Evolutionary conservation across 192 early-diverging fungal species (phyloP), one percentile per base, ranked within the genome.

Genomic region (Spinellus fusiger): DNA sequence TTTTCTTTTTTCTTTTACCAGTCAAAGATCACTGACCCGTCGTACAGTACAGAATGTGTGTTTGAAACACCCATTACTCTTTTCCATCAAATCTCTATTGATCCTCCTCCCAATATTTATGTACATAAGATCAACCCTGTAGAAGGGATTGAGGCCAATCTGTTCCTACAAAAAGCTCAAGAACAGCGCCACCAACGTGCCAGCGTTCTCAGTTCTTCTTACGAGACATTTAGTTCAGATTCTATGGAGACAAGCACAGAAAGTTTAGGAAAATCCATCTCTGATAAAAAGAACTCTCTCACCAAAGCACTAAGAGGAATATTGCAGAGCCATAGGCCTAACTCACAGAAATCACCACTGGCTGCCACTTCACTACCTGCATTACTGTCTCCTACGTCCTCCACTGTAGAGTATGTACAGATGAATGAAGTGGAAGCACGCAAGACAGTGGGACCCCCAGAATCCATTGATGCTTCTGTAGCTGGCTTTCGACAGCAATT

Each of bases 91-190:
- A 59, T 66, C 8, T 49, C 64, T 15, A 53, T 59, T 27, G 49
- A 56, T 23, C 64, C 55, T n/a, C 64, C 55, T 3, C 64, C 64
- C 29, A 35, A 44, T 44, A 44, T 44, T 12, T 44, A 44, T 44
- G 40, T n/a, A 18, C 40, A 44, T 12, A 44, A 44, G 10, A 5
- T 10, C 13, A 12, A 44, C 18, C 15, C 13, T 44, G 18, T 44
- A 3, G 15, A 44, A 18, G 18, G 40, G 3, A 18, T 44, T 3
- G 15, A 44, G 18, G 40, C 40, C 13, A 44, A 44, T 44, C 13
- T 44, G 4, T 44, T 44, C 18, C 18, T 44, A 18, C 40, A 18
- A 44, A 2, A 44, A n/a, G 40, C 40, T 12, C 13, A 44, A n/a
- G 40, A 44, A 12, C 40, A 18, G 1, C 40, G 18, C 3, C 18